A percentile compares a stretch with the other conserved stretches of the same genome.
These are phyloP conservation scores for Elaeagnus macrophylla DNA, from an alignment of 306 rosid genomes.

Conservation along the genomic window DNA sequence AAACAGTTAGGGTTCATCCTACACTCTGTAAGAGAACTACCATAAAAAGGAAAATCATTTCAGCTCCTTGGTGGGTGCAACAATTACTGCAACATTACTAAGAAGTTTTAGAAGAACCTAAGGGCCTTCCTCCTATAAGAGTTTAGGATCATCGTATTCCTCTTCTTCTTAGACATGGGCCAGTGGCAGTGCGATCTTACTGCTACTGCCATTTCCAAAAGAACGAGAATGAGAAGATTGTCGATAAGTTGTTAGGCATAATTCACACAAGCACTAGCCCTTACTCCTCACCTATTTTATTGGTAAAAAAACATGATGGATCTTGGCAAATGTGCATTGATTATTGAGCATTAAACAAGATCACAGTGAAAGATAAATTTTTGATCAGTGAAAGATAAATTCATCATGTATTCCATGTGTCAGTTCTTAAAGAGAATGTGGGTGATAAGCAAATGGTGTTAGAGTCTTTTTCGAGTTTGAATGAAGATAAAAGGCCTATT, in stretches of 20 bases:
- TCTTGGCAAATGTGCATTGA: not conserved
- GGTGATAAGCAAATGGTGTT: too few species aligned
- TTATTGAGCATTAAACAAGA: not conserved
- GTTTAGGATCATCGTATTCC: not conserved
- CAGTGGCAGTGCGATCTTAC: not conserved
- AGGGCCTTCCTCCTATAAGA: not conserved
- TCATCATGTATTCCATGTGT: too few species aligned
- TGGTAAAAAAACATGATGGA: not conserved
- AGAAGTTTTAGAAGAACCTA: too few species aligned
- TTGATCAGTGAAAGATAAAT: not conserved
- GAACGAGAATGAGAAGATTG: not conserved
- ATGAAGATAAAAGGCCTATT: too few species aligned
- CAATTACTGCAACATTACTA: too few species aligned
- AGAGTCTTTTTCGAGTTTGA: too few species aligned
- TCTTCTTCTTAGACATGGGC: not conserved
- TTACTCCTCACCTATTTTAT: not conserved
- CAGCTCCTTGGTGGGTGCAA: too few species aligned
- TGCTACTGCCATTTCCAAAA: not conserved
- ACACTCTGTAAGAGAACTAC: too few species aligned
- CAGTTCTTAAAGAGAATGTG: too few species aligned
- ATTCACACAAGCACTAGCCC: not conserved
- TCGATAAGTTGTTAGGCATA: not conserved
- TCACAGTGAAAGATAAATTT: constrained; percentile 1
- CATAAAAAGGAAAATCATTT: too few species aligned
- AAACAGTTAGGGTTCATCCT: not conserved